Evolutionary conservation across 768 basidiomycete genomes (phyloP), one percentile per base, ranked within the genome.

Genomic region (Erythrobasidium yunnanense): DNA sequence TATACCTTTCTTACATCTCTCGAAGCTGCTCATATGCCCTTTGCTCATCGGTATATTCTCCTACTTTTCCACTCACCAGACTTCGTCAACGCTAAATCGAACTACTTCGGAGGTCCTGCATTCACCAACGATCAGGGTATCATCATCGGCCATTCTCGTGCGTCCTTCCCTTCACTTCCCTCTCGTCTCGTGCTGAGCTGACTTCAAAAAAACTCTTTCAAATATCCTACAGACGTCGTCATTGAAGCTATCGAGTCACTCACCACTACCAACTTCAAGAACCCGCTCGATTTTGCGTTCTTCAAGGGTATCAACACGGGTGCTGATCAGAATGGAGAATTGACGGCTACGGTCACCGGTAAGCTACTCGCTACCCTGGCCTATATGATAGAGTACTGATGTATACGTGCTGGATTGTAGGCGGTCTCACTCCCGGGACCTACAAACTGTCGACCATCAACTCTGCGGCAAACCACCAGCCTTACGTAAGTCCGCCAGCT

Each of bases 371-470:
- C 38, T n/a, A n/a, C 11, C 38, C 11, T 42, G n/a, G 38, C 11
- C 11, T n/a, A n/a, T 42, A n/a, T n/a, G 38, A 11, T n/a, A 42
- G 38, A 42, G 11, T 42, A 42, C n/a, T n/a, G n/a, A 11, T 11
- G 11, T 42, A n/a, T 11, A 11, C n/a, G 38, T 42, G 38, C 38
- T 42, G 11, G n/a, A 42, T 42, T 42, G 11, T n/a, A 42, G 38
- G n/a, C 22, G 85, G 85, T 68, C 76, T 86, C 25, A 79, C 83
- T 33, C 80, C 78, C 11, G 84, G 84, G 51, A 72, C 77, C 30
- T 87, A 88, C 77, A 78, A 80, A 66, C 73, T 85, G 0, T 32
- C 47, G 5, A 38, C 42, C 30, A 84, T 85, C 74, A 82, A 82
- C 71, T 71, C 80, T 30, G 78, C 80, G 17, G 72, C 81, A 11